Conservation (phyloP, 1,139 yeast genomes). For the Suhomyces kunorum region DNA sequence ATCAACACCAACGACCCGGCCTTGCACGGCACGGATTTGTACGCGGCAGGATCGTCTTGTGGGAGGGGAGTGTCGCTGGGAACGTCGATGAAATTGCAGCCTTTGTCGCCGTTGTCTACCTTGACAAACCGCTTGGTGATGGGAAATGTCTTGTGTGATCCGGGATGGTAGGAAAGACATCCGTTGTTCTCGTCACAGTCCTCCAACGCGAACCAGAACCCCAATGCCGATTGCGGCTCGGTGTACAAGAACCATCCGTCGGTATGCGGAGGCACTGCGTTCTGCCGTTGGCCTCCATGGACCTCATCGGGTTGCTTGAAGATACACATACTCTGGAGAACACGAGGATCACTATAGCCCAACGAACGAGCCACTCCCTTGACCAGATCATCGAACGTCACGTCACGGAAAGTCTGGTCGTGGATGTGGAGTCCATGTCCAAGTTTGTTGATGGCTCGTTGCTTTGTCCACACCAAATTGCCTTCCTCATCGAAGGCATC, state of each 20-base stretch:
- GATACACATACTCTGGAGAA: conserved; percentile 77
- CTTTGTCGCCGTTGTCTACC: conserved; percentile 45
- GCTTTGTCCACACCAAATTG: conserved; percentile 52
- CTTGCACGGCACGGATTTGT: conserved; percentile 58
- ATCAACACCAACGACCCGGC: conserved; percentile 73
- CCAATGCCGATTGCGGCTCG: conserved; percentile 69
- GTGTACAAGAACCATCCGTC: conserved; percentile 77
- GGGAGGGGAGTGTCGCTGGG: conserved; percentile 23
- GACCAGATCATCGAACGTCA: conserved; percentile 56
- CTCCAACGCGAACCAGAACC: conserved; percentile 83
- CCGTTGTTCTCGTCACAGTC: conserved; percentile 72
- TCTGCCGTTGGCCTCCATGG: conserved; percentile 54
- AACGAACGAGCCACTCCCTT: conserved; percentile 54
- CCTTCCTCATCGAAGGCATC: conserved; percentile 64
- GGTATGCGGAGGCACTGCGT: conserved; percentile 75
- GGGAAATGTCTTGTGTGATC: conserved; percentile 62
- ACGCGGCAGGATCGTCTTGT: conserved; percentile 35
- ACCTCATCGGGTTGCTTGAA: conserved; percentile 62
- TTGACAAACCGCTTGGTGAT: conserved; percentile 69
- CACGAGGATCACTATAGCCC: conserved; percentile 63
- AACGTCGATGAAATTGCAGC: conserved; percentile 50
- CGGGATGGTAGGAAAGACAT: conserved; percentile 72
- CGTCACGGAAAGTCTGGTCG: conserved; percentile 46
- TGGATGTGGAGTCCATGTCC: conserved; percentile 75
- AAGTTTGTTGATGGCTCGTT: conserved; percentile 67